These are phyloP conservation scores for Chimonanthus praecox DNA, from an alignment of 164 flowering plant genomes.

Conservation along the genomic window DNA sequence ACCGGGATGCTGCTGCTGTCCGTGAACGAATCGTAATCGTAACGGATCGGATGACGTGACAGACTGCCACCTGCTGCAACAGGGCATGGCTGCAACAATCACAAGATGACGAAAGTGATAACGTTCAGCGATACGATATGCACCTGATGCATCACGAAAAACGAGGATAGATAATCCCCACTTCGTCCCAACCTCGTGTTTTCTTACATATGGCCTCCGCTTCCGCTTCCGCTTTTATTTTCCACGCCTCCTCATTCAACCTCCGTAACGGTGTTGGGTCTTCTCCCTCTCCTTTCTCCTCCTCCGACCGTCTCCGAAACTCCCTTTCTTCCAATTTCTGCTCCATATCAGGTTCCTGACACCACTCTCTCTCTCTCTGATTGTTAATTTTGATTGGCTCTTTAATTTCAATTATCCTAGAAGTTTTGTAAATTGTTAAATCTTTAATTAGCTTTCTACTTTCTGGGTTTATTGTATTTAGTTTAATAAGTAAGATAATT, in stretches of 20 bases:
- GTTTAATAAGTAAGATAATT: not conserved
- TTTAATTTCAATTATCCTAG: no score
- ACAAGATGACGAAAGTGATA: not conserved
- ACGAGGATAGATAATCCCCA: not conserved
- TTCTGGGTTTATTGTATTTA: not conserved
- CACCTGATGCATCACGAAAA: not conserved
- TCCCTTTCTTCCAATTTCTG: not conserved
- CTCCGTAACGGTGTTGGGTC: not conserved
- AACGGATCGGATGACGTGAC: no score
- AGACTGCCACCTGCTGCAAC: no score
- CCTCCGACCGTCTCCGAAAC: not conserved
- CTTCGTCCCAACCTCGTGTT: not conserved
- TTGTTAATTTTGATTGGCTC: not conserved
- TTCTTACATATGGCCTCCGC: not conserved
- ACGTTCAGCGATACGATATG: no score
- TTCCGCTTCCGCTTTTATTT: not conserved
- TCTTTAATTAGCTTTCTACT: no score
- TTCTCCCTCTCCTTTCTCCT: not conserved
- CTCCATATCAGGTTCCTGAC: not conserved
- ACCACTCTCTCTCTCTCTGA: not conserved
- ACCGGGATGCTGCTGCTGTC: no score
- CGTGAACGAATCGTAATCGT: no score
- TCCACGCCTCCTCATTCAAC: conserved; percentile 1
- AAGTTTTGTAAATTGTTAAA: not conserved
- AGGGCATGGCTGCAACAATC: not conserved